Evolutionary conservation across 1,284 basidiomycete species (phyloP).

Genomic region (Leucoagaricus sp.): DNA sequence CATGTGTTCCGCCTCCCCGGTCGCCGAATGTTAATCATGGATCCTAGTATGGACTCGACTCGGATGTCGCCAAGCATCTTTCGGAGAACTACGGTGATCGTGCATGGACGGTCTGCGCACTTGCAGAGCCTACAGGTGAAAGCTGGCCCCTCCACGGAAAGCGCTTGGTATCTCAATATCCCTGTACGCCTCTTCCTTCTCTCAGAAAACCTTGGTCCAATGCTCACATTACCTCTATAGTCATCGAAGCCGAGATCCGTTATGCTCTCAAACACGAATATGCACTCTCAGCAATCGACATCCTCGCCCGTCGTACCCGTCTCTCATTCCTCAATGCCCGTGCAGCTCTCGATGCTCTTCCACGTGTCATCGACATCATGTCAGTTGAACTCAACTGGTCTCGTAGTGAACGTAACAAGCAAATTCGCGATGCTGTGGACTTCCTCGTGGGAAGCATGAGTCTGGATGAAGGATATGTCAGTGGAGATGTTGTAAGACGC

Average conservation of each 20-base stretch:
- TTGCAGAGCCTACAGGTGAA: slow-evolving; percentile 78
- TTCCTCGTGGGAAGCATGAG: slow-evolving; percentile 39
- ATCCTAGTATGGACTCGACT: slow-evolving; percentile 80
- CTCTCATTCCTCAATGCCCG: slow-evolving; percentile 93
- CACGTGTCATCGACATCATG: slow-evolving; percentile 92
- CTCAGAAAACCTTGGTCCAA: background rate
- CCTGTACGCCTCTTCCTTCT: slow-evolving; percentile 53
- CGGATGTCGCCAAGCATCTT: slow-evolving; percentile 92
- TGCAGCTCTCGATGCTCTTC: slow-evolving; percentile 84
- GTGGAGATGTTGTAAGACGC: background rate
- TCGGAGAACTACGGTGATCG: slow-evolving; percentile 96
- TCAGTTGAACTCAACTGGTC: slow-evolving; percentile 84
- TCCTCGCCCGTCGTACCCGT: slow-evolving; percentile 89
- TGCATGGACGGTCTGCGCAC: slow-evolving; percentile 91
- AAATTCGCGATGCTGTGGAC: slow-evolving; percentile 57
- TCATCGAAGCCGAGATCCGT: slow-evolving; percentile 92
- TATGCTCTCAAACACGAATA: slow-evolving; percentile 93
- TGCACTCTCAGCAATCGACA: slow-evolving; percentile 88
- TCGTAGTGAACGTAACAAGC: slow-evolving; percentile 46
- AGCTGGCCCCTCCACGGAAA: slow-evolving; percentile 87
- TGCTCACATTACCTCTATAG: slow-evolving; percentile 33
- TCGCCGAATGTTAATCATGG: background rate
- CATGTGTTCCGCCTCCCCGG: background rate
- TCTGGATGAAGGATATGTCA: slow-evolving; percentile 15
- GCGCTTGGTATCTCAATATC: slow-evolving; percentile 76